A percentile compares a stretch with the other conserved stretches of the same genome.
Conservation (phyloP, 257 asterid species). For the Ilex aquifolium region DNA sequence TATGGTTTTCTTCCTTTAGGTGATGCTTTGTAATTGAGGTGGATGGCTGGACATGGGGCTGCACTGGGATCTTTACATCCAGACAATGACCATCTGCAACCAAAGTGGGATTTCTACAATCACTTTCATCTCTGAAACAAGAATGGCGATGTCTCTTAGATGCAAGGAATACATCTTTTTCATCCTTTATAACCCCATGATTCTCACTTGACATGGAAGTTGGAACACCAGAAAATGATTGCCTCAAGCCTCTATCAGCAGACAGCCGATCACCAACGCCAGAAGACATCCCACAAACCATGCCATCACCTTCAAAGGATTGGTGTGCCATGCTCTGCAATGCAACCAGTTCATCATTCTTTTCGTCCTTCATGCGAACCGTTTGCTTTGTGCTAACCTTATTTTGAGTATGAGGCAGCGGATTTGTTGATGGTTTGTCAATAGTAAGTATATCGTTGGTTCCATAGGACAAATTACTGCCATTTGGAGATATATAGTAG, state of each 20-base stretch:
- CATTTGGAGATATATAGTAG: constrained; percentile 15
- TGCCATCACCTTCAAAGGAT: constrained; percentile 27
- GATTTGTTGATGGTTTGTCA: constrained; percentile 8
- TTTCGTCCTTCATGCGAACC: constrained; percentile 12
- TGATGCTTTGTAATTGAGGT: constrained; percentile 23
- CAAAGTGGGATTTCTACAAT: constrained; percentile 18
- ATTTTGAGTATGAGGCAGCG: constrained; percentile 13
- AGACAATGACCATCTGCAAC: constrained; percentile 22
- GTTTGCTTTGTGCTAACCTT: constrained; percentile 16
- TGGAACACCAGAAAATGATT: constrained; percentile 22
- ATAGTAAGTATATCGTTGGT: constrained; percentile 10
- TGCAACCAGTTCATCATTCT: constrained; percentile 15
- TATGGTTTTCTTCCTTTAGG: constrained; percentile 24
- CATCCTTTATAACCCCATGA: constrained; percentile 28
- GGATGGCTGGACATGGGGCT: constrained; percentile 18
- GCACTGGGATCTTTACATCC: constrained; percentile 23
- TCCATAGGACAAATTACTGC: constrained; percentile 16
- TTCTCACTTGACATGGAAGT: constrained; percentile 24
- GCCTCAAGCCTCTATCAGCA: constrained; percentile 17
- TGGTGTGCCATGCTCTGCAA: constrained; percentile 20
- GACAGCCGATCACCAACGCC: constrained; percentile 22
- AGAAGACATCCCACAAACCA: constrained; percentile 21
- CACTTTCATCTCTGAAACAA: constrained; percentile 19
- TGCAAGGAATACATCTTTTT: constrained; percentile 17
- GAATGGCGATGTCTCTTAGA: constrained; percentile 24